A percentile compares a stretch with the other conserved stretches of the same genome.
Evolutionary conservation across 2,329 filamentous ascomycete species (phyloP).

Genomic region (Penicillium sp.): DNA sequence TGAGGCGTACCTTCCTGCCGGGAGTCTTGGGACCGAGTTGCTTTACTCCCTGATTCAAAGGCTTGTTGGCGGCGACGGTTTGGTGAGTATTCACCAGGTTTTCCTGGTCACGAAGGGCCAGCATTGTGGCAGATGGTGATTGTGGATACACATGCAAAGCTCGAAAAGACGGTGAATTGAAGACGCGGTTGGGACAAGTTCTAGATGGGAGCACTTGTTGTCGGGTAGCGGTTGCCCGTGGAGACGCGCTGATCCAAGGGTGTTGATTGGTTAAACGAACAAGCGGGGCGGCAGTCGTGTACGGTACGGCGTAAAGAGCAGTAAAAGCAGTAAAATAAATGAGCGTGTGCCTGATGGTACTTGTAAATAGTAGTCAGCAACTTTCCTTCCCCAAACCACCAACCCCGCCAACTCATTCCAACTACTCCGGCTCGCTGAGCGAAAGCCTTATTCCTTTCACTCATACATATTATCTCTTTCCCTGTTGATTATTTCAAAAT

Average conservation of each 20-base stretch:
- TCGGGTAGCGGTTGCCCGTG: constrained; percentile 38
- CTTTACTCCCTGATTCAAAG: constrained; percentile 64
- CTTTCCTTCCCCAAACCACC: constrained; percentile 21
- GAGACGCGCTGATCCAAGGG: constrained; percentile 30
- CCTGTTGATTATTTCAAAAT: constrained; percentile 53
- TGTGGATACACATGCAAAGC: constrained; percentile 21
- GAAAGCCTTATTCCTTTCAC: constrained; percentile 37
- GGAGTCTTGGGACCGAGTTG: constrained; percentile 74
- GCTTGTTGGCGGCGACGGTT: constrained; percentile 68
- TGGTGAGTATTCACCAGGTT: constrained; percentile 79
- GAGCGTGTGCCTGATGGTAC: not conserved
- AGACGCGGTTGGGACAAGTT: constrained; percentile 9
- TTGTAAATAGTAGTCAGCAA: constrained; percentile 3
- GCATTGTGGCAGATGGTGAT: constrained; percentile 55
- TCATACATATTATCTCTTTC: constrained; percentile 24
- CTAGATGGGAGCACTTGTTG: constrained; percentile 27
- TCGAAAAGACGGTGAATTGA: constrained; percentile 12
- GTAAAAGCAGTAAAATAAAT: not conserved
- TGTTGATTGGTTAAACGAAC: constrained; percentile 19
- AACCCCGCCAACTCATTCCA: constrained; percentile 17
- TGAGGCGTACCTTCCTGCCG: constrained; percentile 73
- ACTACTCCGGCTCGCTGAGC: constrained; percentile 35
- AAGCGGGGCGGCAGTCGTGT: constrained; percentile 8
- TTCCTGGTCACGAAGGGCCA: constrained; percentile 81
- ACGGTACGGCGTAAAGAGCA: not conserved